Conservation (phyloP, 345 rosid species). For the Syzygium aqueum region DNA sequence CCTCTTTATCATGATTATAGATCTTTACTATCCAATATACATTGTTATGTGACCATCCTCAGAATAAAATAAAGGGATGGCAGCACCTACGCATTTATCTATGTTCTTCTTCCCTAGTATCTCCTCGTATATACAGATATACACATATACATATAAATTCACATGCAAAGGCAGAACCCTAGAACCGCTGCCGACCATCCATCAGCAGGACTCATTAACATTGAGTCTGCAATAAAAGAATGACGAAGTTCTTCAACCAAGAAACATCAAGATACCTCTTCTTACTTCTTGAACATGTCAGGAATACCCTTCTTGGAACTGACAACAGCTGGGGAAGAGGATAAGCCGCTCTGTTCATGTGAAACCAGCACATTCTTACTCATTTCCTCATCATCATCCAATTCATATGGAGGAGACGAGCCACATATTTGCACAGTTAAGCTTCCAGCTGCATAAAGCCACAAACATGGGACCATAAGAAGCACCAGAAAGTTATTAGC, state of each 20-base stretch:
- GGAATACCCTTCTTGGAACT: constrained; percentile 20
- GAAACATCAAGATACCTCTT: neutral
- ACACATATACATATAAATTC: neutral
- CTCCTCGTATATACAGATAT: neutral
- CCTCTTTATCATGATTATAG: neutral
- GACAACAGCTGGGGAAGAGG: constrained; percentile 23
- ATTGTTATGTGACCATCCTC: neutral
- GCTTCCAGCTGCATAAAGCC: constrained; percentile 33
- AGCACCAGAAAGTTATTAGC: neutral
- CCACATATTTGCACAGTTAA: constrained; percentile 42
- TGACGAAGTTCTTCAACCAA: neutral
- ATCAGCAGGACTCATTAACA: neutral
- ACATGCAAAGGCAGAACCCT: neutral
- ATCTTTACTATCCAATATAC: neutral
- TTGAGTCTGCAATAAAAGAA: neutral
- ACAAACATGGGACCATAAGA: neutral
- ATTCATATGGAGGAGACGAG: constrained; percentile 9
- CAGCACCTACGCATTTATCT: neutral
- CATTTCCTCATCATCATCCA: constrained; percentile 5
- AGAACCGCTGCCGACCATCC: neutral
- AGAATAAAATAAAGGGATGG: neutral
- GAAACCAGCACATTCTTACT: constrained; percentile 3
- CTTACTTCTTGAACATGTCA: constrained; percentile 17
- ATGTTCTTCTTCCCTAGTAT: neutral
- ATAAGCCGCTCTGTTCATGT: constrained; percentile 11